Percentiles rank a stretch among this genome's conserved stretches.
Evolutionary conservation across 2,329 filamentous ascomycete species (phyloP).

Genomic region (Lomentospora prolificans): DNA sequence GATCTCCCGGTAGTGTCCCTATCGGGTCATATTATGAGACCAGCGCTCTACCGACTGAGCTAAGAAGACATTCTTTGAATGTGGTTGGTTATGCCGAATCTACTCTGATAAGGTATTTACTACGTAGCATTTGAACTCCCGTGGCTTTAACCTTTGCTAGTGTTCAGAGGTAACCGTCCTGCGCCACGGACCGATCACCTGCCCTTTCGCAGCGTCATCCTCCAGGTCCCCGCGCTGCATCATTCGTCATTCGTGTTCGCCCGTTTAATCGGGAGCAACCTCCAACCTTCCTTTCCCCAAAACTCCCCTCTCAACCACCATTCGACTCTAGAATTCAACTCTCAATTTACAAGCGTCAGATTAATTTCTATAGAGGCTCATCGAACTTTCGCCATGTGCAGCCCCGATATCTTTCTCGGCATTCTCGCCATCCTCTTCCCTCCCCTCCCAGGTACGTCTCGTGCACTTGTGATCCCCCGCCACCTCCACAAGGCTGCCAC

Average conservation of each 20-base stretch:
- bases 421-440: slow-evolving; percentile 56
- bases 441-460: slow-evolving; percentile 49
- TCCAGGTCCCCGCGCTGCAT: not conserved
- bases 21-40: not conserved
- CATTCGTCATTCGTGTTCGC: slow-evolving; percentile 5
- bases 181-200: not conserved
- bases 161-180: no score
- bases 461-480: not conserved
- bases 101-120: not conserved
- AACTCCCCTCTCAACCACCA: not conserved
- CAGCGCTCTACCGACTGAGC: not conserved
- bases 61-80: not conserved
- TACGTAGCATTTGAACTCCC: not conserved
- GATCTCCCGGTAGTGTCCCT: not conserved
- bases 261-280: not conserved
- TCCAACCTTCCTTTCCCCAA: not conserved
- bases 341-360: not conserved
- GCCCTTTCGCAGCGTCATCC: not conserved
- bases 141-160: no score
- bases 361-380: no score
- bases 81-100: not conserved
- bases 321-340: not conserved
- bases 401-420: slow-evolving; percentile 52
- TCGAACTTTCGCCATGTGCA: slow-evolving; percentile 16
- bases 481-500: not conserved